Percentiles rank a stretch among this genome's conserved stretches.
Evolutionary conservation across 2,329 filamentous ascomycete species (phyloP).

Genomic region (Plectosphaerella plurivora): DNA sequence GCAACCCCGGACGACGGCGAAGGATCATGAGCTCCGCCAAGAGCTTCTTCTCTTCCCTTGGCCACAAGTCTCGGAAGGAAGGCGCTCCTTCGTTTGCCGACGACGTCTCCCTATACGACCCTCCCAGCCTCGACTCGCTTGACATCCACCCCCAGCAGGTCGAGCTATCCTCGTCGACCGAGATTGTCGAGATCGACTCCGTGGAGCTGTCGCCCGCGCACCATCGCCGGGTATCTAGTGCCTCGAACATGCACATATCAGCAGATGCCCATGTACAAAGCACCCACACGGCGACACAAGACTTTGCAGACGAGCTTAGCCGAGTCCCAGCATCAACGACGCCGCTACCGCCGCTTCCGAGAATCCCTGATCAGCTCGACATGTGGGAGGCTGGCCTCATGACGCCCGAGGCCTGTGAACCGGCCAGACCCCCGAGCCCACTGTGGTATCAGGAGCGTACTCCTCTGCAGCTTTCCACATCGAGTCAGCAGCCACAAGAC

Average conservation of each 20-base stretch:
- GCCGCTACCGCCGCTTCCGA: not conserved
- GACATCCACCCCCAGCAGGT: constrained; percentile 24
- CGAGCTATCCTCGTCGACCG: constrained; percentile 44
- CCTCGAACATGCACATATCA: not conserved
- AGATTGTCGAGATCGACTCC: constrained; percentile 51
- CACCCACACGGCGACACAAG: not conserved
- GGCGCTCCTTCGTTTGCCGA: constrained; percentile 6
- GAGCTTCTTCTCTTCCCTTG: constrained; percentile 48
- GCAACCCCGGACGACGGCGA: constrained; percentile 45
- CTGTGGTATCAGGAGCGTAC: constrained; percentile 21
- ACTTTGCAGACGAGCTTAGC: not conserved
- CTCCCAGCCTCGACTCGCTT: constrained; percentile 42
- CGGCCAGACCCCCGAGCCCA: constrained; percentile 12
- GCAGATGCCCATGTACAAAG: not conserved
- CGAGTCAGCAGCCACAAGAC: constrained; percentile 20
- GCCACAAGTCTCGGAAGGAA: constrained; percentile 39
- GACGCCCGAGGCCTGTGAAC: not conserved
- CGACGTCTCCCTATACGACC: constrained; percentile 10
- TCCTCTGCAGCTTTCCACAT: constrained; percentile 32
- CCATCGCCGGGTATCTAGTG: no score
- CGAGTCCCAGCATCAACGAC: not conserved
- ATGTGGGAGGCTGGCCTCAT: no score
- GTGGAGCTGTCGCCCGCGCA: constrained; percentile 28
- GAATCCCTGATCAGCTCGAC: not conserved
- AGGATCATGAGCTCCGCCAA: constrained; percentile 50